Base-by-base conservation (phyloP, 2,329 filamentous ascomycete species). In the Fusarium falciforme region DNA sequence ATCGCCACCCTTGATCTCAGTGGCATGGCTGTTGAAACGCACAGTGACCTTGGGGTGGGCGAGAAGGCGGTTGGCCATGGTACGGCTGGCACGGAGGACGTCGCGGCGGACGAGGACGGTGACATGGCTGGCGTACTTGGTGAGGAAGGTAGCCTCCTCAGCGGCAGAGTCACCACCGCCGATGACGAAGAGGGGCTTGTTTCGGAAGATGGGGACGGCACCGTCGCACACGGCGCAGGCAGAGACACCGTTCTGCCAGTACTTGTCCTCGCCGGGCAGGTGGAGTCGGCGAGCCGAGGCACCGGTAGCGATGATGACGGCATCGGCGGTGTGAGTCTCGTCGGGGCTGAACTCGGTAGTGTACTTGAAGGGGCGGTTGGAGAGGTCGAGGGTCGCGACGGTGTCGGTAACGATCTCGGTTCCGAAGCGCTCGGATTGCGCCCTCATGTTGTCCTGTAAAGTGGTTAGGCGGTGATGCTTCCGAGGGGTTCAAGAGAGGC, bases 211-310 rank as follows among this genome's bases (percentile, higher is more conserved):
- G 70, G 96, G 96, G 55, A 98, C 93, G 59, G 95, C 96, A 74
- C 96, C 96, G 81, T 99, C 96, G 85, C 96, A 99, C 58, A 99
- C 96, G 36, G 96, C 96, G 85, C 96, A 99, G 59, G 96, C 96
- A 61, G 93, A 96, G 81, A 99, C 94, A 77, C 96, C 96, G 83
- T 93, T 96, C 83, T 98, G 95, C 97, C 97, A 99, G 90, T 95
- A 99, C 83, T 92, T 93, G 64, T 97, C 93, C 87, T 99, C 96
- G 64, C 96, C 97, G 14, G 91, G 87, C 55, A 99, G 90, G 82
- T 93, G 87, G 64, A 99, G 87, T 73, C 97, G 90, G 76, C 94
- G 89, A 38, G 96, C 96, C 72, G 96, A 98, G 58, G 97, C 96
- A 76, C 96, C 96, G 1, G 96, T 99, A 44, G 96, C 97, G 76